Percentiles rank a stretch among this genome's conserved stretches.
Conservation (phyloP, 1,284 basidiomycete genomes). For the Papiliotrema terrestris region DNA sequence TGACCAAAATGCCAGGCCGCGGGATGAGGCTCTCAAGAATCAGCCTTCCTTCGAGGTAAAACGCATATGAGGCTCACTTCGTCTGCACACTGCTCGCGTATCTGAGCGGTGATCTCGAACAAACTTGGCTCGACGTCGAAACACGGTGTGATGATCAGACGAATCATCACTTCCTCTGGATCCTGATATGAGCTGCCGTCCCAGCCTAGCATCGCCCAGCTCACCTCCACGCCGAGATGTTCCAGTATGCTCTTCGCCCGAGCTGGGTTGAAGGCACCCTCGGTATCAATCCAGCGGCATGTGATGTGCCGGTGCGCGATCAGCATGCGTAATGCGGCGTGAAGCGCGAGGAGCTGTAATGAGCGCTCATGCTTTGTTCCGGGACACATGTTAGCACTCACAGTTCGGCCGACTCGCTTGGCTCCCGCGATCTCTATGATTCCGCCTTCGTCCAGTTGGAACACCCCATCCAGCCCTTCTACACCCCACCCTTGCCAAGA, state of each 20-base stretch:
- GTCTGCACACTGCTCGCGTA: constrained; percentile 5
- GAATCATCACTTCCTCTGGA: constrained; percentile 20
- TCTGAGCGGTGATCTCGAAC: constrained; percentile 17
- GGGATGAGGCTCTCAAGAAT: neutral
- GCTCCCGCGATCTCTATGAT: constrained; percentile 40
- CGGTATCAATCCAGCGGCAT: constrained; percentile 45
- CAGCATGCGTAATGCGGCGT: constrained; percentile 33
- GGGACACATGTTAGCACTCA: constrained; percentile 15
- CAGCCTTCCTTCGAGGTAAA: neutral
- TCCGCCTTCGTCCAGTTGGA: constrained; percentile 30
- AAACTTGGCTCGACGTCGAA: constrained; percentile 39
- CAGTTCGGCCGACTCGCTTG: constrained; percentile 39
- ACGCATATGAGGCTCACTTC: neutral
- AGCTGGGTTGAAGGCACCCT: constrained; percentile 37
- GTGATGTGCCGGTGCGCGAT: constrained; percentile 14
- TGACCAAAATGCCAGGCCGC: constrained; percentile 26
- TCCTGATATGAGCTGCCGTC: constrained; percentile 14
- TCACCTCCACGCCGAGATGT: constrained; percentile 26
- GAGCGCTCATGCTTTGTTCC: constrained; percentile 1
- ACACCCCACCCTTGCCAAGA: constrained; percentile 37
- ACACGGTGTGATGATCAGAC: constrained; percentile 30
- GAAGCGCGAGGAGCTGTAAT: constrained; percentile 39
- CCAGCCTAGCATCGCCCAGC: neutral
- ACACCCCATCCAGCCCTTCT: constrained; percentile 24
- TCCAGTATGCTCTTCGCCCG: constrained; percentile 32